phyloP scores from a whole-genome alignment of 352 stramenopile genomes.

The Globisporangium spinosum region DNA sequence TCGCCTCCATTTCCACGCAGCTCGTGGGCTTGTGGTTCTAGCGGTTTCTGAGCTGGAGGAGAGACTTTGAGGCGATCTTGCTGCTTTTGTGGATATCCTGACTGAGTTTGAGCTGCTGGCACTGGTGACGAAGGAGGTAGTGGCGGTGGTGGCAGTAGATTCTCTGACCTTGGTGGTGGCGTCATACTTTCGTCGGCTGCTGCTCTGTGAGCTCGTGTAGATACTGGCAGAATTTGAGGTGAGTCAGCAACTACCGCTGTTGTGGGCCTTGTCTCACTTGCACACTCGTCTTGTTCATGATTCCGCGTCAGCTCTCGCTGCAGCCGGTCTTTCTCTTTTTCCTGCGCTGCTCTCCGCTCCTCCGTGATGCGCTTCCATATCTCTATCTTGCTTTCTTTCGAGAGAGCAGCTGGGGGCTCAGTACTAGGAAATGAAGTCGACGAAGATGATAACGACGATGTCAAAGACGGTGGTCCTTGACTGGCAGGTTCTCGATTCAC shows the following conservation, averaged over 20 bases:
- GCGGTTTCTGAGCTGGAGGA: neutral
- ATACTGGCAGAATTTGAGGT: neutral
- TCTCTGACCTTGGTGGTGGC: neutral
- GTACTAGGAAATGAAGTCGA: neutral
- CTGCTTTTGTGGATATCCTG: neutral
- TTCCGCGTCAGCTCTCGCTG: slow-evolving; percentile 4
- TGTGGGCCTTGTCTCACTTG: neutral
- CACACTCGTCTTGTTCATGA: neutral
- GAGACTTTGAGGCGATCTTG: neutral
- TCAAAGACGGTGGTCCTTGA: neutral
- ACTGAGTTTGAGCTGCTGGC: neutral
- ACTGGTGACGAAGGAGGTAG: slow-evolving; percentile 3
- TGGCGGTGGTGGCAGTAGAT: neutral
- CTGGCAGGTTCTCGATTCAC: neutral
- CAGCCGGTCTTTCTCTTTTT: slow-evolving; percentile 21
- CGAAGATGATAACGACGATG: neutral
- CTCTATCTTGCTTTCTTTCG: slow-evolving; percentile 54
- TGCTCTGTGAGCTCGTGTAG: neutral
- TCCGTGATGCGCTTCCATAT: slow-evolving; percentile 64
- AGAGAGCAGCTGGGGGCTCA: slow-evolving; percentile 20
- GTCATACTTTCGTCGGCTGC: neutral
- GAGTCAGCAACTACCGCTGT: neutral
- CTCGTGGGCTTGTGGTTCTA: neutral
- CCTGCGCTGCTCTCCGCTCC: slow-evolving; percentile 35
- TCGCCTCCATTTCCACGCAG: neutral